These are phyloP conservation scores for Zymoseptoria tritici DNA, from an alignment of 2,329 filamentous ascomycete species.

Conservation along the genomic window DNA sequence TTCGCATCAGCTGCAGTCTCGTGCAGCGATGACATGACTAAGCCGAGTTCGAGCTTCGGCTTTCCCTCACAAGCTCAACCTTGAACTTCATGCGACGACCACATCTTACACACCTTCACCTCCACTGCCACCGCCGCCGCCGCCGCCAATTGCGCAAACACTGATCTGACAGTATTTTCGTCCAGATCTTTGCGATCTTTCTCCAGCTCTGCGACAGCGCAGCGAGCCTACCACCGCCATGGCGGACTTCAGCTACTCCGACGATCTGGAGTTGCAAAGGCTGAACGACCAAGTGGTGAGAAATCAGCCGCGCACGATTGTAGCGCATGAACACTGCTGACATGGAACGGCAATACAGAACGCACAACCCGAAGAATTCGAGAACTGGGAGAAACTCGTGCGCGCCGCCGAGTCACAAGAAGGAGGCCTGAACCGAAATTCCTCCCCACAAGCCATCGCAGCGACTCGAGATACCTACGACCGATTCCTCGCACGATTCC, in stretches of 20 bases:
- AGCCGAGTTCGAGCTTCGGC: neutral
- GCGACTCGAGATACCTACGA: conserved; percentile 84
- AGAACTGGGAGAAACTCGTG: conserved; percentile 89
- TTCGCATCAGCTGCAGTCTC: no score
- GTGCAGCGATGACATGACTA: neutral
- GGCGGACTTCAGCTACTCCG: conserved; percentile 28
- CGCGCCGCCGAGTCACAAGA: conserved; percentile 76
- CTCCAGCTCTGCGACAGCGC: neutral
- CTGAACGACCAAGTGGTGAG: conserved; percentile 27
- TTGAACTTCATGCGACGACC: neutral
- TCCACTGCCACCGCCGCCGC: neutral
- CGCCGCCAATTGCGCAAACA: neutral
- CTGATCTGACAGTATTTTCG: neutral
- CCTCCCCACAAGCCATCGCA: conserved; percentile 84
- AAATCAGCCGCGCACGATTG: neutral
- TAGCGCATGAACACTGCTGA: neutral
- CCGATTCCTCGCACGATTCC: conserved; percentile 87
- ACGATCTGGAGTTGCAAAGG: conserved; percentile 25
- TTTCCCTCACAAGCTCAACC: neutral
- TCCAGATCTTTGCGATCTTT: neutral
- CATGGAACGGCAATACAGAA: conserved; percentile 34
- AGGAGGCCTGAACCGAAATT: conserved; percentile 91
- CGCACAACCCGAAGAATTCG: conserved; percentile 80
- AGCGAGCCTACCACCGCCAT: conserved; percentile 9
- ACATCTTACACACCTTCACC: neutral